phyloP scores from a whole-genome alignment of 2,329 filamentous ascomycete species.

The Macrophomina pseudophaseolina region DNA sequence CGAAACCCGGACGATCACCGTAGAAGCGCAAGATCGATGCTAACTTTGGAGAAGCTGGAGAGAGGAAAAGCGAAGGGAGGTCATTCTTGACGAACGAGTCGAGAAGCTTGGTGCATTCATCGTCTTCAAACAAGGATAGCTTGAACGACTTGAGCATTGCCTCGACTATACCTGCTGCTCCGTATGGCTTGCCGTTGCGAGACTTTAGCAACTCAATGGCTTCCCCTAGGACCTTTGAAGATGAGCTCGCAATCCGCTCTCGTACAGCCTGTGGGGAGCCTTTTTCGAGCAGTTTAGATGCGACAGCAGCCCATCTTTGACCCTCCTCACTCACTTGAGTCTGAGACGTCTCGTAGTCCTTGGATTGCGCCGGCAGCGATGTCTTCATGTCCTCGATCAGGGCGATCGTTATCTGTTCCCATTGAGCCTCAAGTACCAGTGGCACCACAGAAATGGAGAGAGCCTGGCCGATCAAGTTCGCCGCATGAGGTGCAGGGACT shows the following conservation, averaged over 20 bases:
- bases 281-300: constrained; percentile 31
- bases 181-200: constrained; percentile 69
- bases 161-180: constrained; percentile 65
- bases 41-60: constrained; percentile 70
- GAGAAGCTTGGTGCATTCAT: constrained; percentile 49
- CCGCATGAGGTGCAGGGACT: constrained; percentile 50
- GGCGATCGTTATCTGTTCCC: constrained; percentile 64
- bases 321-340: constrained; percentile 69
- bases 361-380: constrained; percentile 81
- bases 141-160: constrained; percentile 55
- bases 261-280: background rate
- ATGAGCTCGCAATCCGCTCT: constrained; percentile 40
- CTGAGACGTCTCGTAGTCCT: constrained; percentile 76
- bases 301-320: constrained; percentile 66
- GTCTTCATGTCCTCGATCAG: constrained; percentile 72
- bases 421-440: constrained; percentile 61
- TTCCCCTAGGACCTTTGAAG: constrained; percentile 51
- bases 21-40: constrained; percentile 67
- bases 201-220: constrained; percentile 57
- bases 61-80: constrained; percentile 65
- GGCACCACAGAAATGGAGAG: constrained; percentile 51
- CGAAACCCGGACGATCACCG: constrained; percentile 37
- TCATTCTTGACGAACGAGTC: constrained; percentile 59
- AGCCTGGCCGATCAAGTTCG: constrained; percentile 47
- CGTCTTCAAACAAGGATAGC: constrained; percentile 46